Percentiles rank a stretch among this genome's conserved stretches.
Evolutionary conservation across 1,139 yeast genomes (phyloP).

Genomic region (Debaryomycetaceae sp.): DNA sequence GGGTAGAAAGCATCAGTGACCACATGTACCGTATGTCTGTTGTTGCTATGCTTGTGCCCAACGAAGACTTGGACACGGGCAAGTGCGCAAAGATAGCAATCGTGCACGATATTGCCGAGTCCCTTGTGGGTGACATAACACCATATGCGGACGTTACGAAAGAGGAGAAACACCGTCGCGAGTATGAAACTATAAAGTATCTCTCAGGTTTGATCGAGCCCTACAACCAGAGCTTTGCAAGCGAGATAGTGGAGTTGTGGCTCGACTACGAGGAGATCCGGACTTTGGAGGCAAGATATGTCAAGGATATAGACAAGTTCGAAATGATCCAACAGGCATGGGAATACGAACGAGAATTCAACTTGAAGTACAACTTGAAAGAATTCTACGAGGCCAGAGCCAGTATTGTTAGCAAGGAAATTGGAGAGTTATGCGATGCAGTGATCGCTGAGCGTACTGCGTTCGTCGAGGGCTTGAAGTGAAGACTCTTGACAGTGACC

Average conservation of each 20-base stretch:
- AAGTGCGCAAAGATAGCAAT: conserved; percentile 84
- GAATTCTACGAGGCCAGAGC: conserved; percentile 67
- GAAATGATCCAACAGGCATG: conserved; percentile 89
- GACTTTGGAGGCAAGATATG: conserved; percentile 79
- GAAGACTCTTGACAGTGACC: too few species aligned
- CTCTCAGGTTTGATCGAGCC: conserved; percentile 58
- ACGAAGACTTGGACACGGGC: conserved; percentile 27
- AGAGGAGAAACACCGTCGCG: conserved; percentile 74
- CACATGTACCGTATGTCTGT: conserved; percentile 97
- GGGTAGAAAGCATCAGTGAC: conserved; percentile 78
- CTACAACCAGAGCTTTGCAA: conserved; percentile 61
- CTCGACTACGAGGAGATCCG: conserved; percentile 85
- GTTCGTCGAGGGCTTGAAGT: conserved; percentile 26
- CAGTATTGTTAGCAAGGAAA: conserved; percentile 69
- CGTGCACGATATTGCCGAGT: conserved; percentile 92
- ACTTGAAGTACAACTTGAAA: conserved; percentile 53
- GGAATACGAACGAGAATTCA: conserved; percentile 75
- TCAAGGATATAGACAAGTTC: conserved; percentile 90
- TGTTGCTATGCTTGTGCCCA: conserved; percentile 69
- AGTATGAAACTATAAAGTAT: conserved; percentile 68
- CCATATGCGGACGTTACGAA: conserved; percentile 76
- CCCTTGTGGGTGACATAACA: conserved; percentile 91
- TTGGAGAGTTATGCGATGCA: conserved; percentile 67
- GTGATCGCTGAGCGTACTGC: conserved; percentile 54
- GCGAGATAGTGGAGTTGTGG: conserved; percentile 74